Conservation (phyloP, 2,329 filamentous ascomycete species). For the Trichoderma sp. region DNA sequence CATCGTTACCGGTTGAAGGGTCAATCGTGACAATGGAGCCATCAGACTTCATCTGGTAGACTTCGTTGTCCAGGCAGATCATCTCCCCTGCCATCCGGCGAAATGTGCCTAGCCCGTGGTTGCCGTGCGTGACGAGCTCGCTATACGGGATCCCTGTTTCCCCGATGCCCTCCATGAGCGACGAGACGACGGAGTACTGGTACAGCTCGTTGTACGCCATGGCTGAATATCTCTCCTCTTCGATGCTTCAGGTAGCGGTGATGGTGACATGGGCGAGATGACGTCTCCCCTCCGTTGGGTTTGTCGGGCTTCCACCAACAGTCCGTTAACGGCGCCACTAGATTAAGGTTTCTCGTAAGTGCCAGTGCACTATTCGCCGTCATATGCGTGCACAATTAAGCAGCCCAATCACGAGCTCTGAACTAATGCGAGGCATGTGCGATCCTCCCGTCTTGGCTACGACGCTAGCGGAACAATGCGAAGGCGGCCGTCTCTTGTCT, state of each 20-base stretch:
- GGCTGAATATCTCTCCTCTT: not conserved
- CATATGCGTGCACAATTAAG: not conserved
- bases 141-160: not conserved
- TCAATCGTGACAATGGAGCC: constrained; percentile 1
- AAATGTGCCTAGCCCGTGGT: constrained; percentile 13
- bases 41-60: constrained; percentile 15
- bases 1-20: not conserved
- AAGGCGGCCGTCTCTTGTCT: not conserved
- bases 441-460: not conserved
- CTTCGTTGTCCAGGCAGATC: not conserved
- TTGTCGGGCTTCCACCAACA: not conserved
- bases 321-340: not conserved
- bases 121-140: not conserved
- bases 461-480: not conserved
- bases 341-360: not conserved
- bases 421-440: not conserved
- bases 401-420: not conserved
- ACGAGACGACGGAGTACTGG: constrained; percentile 9
- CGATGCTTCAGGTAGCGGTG: not conserved
- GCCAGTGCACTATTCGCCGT: not conserved
- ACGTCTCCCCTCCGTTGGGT: not conserved
- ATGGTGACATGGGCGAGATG: not conserved
- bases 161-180: constrained; percentile 8
- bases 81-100: constrained; percentile 14
- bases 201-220: constrained; percentile 16